Percentiles rank a stretch among this genome's conserved stretches.
phyloP scores from a whole-genome alignment of 805 yeast species.

The Wickerhamiella cacticola region DNA sequence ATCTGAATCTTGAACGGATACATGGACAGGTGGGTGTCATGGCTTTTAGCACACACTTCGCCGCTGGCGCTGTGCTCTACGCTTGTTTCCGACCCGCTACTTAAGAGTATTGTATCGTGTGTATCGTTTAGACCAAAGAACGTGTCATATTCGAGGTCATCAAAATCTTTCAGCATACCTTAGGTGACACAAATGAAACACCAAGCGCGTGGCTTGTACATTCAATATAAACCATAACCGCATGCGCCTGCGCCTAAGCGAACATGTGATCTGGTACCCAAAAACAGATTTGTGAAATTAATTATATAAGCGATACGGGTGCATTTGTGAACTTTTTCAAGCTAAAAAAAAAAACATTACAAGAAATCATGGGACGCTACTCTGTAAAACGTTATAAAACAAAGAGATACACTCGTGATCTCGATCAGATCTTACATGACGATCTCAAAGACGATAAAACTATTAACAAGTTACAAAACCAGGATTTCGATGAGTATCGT shows the following conservation, averaged over 20 bases:
- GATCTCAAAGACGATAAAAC: constrained; percentile 58
- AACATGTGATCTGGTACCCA: neutral
- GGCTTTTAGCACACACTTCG: neutral
- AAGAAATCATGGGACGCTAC: constrained; percentile 36
- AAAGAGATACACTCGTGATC: constrained; percentile 40
- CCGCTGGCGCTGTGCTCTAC: neutral
- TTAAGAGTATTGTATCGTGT: neutral
- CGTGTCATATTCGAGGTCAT: neutral
- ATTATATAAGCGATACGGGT: neutral
- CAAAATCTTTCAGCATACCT: neutral
- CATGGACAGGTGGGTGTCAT: neutral
- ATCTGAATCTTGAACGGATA: neutral
- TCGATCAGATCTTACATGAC: constrained; percentile 60
- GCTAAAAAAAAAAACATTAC: neutral
- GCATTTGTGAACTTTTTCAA: neutral
- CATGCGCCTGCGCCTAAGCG: constrained; percentile 1
- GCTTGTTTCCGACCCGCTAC: neutral
- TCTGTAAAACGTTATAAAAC: constrained; percentile 70
- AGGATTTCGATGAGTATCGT: constrained; percentile 75
- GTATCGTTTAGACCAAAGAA: neutral
- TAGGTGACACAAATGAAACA: neutral
- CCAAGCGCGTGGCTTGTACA: neutral
- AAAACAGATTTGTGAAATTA: neutral
- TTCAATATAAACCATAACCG: neutral
- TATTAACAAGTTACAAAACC: constrained; percentile 51